These are phyloP conservation scores for Exophiala calicioides DNA, from an alignment of 2,329 filamentous ascomycete species.

Conservation along the genomic window DNA sequence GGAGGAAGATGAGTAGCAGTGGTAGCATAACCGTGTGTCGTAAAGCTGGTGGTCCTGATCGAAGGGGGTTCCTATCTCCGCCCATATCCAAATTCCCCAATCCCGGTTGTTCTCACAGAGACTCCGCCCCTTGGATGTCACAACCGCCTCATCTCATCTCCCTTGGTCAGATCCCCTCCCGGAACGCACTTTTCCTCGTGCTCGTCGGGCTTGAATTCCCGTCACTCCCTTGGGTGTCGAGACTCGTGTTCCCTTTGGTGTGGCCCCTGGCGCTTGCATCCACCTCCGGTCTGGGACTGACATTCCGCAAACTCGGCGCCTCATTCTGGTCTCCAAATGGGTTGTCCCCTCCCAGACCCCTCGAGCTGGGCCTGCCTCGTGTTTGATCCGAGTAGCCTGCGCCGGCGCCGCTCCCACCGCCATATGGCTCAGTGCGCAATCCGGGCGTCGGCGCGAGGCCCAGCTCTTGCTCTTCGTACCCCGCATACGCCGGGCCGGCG, in stretches of 20 bases:
- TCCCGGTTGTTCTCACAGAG: too few species aligned
- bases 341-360: constrained; percentile 45
- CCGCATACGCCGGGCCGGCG: constrained; percentile 57
- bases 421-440: constrained; percentile 39
- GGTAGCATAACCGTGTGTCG: too few species aligned
- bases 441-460: constrained; percentile 49
- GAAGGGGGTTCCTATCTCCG: too few species aligned
- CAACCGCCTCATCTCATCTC: not conserved
- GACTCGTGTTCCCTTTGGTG: constrained; percentile 43
- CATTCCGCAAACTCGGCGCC: constrained; percentile 64
- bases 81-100: too few species aligned
- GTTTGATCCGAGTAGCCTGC: constrained; percentile 46
- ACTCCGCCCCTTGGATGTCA: not conserved
- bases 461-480: constrained; percentile 75
- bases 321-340: constrained; percentile 73
- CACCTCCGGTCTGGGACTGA: constrained; percentile 74
- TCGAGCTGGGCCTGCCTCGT: constrained; percentile 49
- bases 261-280: constrained; percentile 33
- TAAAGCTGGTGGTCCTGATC: too few species aligned
- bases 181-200: constrained; percentile 32
- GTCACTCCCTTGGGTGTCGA: constrained; percentile 34
- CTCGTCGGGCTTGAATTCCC: constrained; percentile 30
- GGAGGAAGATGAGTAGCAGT: too few species aligned
- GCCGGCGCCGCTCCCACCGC: constrained; percentile 47
- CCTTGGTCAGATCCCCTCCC: constrained; percentile 25